Conservation (phyloP, 2,329 filamentous ascomycete species). For the Xenoacremonium recifei region DNA sequence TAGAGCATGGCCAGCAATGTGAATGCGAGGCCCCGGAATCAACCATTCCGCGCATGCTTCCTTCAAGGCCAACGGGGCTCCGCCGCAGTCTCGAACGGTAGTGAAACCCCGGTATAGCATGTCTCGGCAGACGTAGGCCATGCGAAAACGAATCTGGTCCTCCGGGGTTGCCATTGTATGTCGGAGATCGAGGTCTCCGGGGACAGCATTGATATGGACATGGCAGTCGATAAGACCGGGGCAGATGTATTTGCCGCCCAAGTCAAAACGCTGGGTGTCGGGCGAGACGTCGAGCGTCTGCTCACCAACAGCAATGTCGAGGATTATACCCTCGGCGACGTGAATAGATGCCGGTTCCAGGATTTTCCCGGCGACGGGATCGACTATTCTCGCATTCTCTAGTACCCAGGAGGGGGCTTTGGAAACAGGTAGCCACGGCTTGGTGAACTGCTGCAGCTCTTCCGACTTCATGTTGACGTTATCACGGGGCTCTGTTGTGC, state of each 20-base stretch:
- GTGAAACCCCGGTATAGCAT: slow-evolving; percentile 60
- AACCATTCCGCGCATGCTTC: slow-evolving; percentile 56
- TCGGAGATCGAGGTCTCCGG: slow-evolving; percentile 25
- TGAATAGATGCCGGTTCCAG: no score
- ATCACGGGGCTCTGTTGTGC: no score
- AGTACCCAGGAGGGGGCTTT: no score
- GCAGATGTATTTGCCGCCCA: slow-evolving; percentile 28
- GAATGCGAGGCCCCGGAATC: slow-evolving; percentile 53
- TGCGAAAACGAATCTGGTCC: slow-evolving; percentile 39
- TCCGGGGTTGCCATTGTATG: slow-evolving; percentile 28
- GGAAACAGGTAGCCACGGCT: no score
- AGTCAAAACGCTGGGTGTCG: slow-evolving; percentile 13
- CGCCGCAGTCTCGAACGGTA: slow-evolving; percentile 56
- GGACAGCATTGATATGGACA: slow-evolving; percentile 30
- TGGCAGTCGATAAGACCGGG: slow-evolving; percentile 35
- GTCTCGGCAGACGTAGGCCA: slow-evolving; percentile 45
- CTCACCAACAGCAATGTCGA: not conserved
- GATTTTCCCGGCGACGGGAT: no score
- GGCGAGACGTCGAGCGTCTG: not conserved
- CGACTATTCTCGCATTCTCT: no score
- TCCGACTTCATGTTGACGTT: no score
- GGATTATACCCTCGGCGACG: not conserved
- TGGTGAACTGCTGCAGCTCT: no score
- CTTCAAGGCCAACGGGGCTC: slow-evolving; percentile 52
- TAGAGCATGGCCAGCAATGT: slow-evolving; percentile 53